Percentiles rank a stretch among this genome's conserved stretches.
These are phyloP conservation scores for Ophiostoma perfectum DNA, from an alignment of 2,329 filamentous ascomycete genomes.

Conservation along the genomic window DNA sequence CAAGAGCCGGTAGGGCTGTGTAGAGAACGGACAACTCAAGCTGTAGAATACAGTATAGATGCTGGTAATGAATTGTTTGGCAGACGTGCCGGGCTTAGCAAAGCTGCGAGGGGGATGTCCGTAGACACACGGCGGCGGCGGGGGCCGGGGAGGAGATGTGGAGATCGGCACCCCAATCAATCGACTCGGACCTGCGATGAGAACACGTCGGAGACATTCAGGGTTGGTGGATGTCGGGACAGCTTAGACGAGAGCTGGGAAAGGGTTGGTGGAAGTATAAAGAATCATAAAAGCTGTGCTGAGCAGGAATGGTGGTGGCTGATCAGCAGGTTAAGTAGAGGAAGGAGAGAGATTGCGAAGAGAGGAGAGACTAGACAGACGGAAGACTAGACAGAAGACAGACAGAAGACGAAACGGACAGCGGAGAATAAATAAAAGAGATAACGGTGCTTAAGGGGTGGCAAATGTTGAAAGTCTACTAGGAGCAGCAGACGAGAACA, in stretches of 20 bases:
- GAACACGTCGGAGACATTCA: slow-evolving; percentile 29
- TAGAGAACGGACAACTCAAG: no score
- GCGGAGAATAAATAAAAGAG: no score
- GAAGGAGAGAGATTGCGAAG: neutral
- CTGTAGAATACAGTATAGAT: no score
- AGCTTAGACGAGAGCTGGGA: neutral
- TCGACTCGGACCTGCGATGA: slow-evolving; percentile 26
- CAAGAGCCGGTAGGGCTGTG: no score
- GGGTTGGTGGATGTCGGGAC: neutral
- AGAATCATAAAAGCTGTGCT: neutral
- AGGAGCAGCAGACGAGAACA: neutral
- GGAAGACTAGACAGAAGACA: neutral
- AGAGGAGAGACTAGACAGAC: neutral
- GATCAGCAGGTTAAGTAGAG: neutral
- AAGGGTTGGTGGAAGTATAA: neutral
- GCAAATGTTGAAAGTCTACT: neutral
- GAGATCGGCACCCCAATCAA: slow-evolving; percentile 29
- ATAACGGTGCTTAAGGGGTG: neutral
- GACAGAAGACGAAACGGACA: no score
- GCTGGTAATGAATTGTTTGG: no score
- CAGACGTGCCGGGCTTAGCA: neutral
- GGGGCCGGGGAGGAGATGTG: slow-evolving; percentile 16
- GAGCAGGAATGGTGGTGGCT: neutral
- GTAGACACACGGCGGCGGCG: neutral
- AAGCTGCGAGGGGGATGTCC: neutral